A percentile compares a stretch with the other conserved stretches of the same genome.
These are phyloP conservation scores for Citrus australasica DNA, from an alignment of 345 rosid genomes.

Conservation along the genomic window DNA sequence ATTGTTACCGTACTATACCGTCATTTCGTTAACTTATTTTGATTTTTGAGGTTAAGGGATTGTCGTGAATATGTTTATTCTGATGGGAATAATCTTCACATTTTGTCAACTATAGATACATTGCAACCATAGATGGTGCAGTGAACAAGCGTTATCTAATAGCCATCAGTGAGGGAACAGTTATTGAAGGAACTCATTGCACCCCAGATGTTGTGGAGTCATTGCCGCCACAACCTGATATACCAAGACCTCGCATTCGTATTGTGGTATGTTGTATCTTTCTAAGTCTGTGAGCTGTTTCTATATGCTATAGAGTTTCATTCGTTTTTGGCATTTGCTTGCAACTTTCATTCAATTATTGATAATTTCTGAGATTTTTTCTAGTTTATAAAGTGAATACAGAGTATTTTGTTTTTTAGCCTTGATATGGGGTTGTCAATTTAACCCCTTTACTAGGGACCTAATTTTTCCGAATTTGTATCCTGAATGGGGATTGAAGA, in stretches of 20 bases:
- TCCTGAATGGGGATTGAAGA: neutral
- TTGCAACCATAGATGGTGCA: conserved; percentile 67
- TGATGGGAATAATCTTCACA: neutral
- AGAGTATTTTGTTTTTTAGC: neutral
- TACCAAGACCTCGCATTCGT: conserved; percentile 67
- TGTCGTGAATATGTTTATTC: neutral
- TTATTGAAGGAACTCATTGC: conserved; percentile 75
- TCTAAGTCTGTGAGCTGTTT: neutral
- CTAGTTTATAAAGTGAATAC: neutral
- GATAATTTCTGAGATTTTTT: neutral
- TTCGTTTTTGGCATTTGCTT: neutral
- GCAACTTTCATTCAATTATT: neutral
- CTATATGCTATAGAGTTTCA: neutral
- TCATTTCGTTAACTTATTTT: neutral
- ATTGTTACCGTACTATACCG: neutral
- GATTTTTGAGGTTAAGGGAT: neutral
- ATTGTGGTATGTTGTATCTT: conserved; percentile 59
- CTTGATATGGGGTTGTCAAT: neutral
- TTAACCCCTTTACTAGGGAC: neutral
- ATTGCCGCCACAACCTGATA: conserved; percentile 71
- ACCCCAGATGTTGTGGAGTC: conserved; percentile 87
- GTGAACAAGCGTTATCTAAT: conserved; percentile 63
- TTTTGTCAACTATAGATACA: conserved; percentile 50
- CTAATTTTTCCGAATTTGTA: neutral
- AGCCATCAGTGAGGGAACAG: conserved; percentile 68